These are phyloP conservation scores for Rhodomyrtus psidioides DNA, from an alignment of 441 rosid genomes.

Conservation along the genomic window DNA sequence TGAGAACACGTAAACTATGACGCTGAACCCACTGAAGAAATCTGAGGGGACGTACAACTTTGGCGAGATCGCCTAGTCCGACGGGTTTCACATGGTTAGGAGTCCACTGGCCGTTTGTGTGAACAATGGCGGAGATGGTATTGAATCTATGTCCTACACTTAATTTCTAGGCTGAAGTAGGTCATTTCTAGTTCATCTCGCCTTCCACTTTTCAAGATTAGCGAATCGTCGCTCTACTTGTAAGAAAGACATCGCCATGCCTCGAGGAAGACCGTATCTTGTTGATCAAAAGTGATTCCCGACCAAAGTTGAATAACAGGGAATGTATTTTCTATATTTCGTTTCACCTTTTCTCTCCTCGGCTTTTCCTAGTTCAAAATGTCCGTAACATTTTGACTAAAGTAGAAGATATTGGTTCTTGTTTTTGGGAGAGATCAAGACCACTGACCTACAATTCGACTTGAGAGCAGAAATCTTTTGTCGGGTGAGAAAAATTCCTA, in stretches of 20 bases:
- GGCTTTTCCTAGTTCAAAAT: neutral
- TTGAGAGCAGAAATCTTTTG: neutral
- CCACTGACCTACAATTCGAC: neutral
- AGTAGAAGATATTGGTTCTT: neutral
- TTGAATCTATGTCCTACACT: neutral
- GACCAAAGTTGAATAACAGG: neutral
- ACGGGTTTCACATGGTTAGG: constrained; percentile 52
- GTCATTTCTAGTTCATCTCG: neutral
- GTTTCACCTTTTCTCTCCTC: neutral
- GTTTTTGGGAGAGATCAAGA: neutral
- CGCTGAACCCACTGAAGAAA: constrained; percentile 27
- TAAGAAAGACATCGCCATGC: neutral
- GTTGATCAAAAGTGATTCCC: neutral
- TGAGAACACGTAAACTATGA: constrained; percentile 36
- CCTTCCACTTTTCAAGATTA: neutral
- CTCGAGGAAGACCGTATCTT: neutral
- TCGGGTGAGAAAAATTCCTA: neutral
- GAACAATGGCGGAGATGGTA: constrained; percentile 6
- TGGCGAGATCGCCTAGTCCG: constrained; percentile 42
- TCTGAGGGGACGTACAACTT: constrained; percentile 42
- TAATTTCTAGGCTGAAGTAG: neutral
- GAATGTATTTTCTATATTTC: neutral
- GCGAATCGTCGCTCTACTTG: neutral
- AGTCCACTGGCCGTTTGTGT: constrained; percentile 45
- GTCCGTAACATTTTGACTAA: neutral